phyloP scores from a whole-genome alignment of 805 yeast species.

The Candida multigemmis region DNA sequence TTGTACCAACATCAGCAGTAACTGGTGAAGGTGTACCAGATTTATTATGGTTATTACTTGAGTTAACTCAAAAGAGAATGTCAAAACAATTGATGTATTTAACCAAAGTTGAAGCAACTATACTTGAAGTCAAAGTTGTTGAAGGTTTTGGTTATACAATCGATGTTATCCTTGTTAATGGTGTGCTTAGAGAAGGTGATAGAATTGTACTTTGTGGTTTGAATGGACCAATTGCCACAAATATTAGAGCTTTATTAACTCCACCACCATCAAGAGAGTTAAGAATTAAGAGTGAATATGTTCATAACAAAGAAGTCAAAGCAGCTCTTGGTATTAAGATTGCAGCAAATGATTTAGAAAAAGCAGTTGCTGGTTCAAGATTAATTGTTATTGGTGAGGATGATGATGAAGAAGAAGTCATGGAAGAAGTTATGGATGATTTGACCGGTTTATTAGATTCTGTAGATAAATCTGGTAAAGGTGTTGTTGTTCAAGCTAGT shows the following conservation, averaged over 20 bases:
- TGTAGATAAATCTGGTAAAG: slow-evolving; percentile 90
- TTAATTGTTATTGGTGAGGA: slow-evolving; percentile 91
- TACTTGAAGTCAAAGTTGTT: slow-evolving; percentile 93
- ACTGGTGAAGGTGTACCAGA: slow-evolving; percentile 99
- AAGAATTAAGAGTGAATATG: slow-evolving; percentile 92
- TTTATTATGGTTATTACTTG: slow-evolving; percentile 88
- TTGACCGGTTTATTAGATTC: slow-evolving; percentile 89
- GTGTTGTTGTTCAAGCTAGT: slow-evolving; percentile 98
- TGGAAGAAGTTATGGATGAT: slow-evolving; percentile 99
- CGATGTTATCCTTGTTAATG: slow-evolving; percentile 96
- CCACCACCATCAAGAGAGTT: slow-evolving; percentile 97
- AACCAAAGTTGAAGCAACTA: slow-evolving; percentile 89
- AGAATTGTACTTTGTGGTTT: slow-evolving; percentile 92
- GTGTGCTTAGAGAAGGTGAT: slow-evolving; percentile 91
- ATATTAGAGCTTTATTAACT: slow-evolving; percentile 88
- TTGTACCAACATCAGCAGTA: slow-evolving; percentile 97
- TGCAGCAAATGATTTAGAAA: slow-evolving; percentile 95
- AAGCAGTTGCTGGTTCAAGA: slow-evolving; percentile 98
- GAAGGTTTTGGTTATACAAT: slow-evolving; percentile 99
- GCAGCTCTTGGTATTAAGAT: slow-evolving; percentile 99
- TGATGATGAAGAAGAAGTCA: slow-evolving; percentile 93
- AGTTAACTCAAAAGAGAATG: slow-evolving; percentile 97
- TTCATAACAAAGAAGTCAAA: slow-evolving; percentile 95
- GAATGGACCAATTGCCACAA: slow-evolving; percentile 97
- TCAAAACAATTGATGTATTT: slow-evolving; percentile 95